Evolutionary conservation across 1,139 yeast genomes (phyloP).

Genomic region (Lodderomyces theae): DNA sequence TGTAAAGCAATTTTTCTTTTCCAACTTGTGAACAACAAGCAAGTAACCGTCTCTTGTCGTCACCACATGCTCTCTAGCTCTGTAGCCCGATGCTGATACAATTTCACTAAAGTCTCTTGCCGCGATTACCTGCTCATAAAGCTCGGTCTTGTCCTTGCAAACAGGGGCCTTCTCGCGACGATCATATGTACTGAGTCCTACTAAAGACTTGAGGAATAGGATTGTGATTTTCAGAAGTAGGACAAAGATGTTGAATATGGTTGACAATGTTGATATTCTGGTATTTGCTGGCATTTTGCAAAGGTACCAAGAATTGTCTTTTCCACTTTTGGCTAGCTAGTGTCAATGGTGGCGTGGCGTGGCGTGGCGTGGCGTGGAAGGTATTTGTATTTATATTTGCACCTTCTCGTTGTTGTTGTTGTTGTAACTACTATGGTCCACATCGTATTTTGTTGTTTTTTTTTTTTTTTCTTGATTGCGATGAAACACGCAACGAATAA

Average conservation of each 20-base stretch:
- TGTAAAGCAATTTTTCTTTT: conserved; percentile 9
- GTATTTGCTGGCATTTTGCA: conserved; percentile 13
- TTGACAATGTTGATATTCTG: conserved; percentile 11
- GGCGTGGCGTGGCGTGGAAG: no score
- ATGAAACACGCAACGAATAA: no score
- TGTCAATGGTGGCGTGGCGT: no score
- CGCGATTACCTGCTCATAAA: conserved; percentile 12
- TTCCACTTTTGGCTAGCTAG: no score
- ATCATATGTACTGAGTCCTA: not conserved
- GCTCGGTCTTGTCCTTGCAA: not conserved
- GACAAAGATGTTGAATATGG: conserved; percentile 10
- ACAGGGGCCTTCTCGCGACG: not conserved
- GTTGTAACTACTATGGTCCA: no score
- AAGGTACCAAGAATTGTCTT: not conserved
- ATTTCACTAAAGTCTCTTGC: conserved; percentile 52
- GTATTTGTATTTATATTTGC: no score
- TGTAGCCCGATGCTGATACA: conserved; percentile 60
- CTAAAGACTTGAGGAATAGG: conserved; percentile 3
- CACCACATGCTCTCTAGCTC: conserved; percentile 70
- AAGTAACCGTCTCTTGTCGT: conserved; percentile 46
- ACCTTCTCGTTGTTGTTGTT: no score
- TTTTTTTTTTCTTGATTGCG: no score
- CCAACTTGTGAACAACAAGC: conserved; percentile 38
- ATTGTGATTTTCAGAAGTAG: conserved; percentile 9
- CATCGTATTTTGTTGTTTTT: no score